Evolutionary conservation across 495 filamentous ascomycete species (phyloP).

Genomic region (Hypoxylon rickii): DNA sequence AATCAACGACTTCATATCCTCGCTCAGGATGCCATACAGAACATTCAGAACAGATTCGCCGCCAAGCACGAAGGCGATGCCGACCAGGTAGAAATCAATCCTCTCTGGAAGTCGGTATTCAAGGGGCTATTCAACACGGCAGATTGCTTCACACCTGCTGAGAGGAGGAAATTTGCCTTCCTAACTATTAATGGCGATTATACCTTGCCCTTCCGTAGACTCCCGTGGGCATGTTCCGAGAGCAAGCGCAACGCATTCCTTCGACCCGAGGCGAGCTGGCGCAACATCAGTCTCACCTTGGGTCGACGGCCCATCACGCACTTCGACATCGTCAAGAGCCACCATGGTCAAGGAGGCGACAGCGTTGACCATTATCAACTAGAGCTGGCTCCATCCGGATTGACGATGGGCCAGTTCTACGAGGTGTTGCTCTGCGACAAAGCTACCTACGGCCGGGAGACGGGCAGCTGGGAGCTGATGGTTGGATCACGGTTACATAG

Average conservation of each 20-base stretch:
- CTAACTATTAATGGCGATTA: conserved; percentile 31
- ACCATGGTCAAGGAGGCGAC: conserved; percentile 2
- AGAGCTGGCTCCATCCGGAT: conserved; percentile 23
- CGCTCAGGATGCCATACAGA: conserved; percentile 15
- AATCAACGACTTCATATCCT: conserved; percentile 14
- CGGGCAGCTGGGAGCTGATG: conserved; percentile 30
- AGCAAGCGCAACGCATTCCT: conserved; percentile 15
- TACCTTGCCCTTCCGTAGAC: conserved; percentile 29
- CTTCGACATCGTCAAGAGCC: conserved; percentile 33
- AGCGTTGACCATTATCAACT: conserved; percentile 32
- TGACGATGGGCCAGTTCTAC: conserved; percentile 35
- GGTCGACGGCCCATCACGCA: conserved; percentile 25
- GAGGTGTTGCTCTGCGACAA: conserved; percentile 33
- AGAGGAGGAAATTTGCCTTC: conserved; percentile 12
- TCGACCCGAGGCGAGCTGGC: conserved; percentile 33
- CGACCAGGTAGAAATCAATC: conserved; percentile 11
- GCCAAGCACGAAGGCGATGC: neutral
- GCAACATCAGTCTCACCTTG: conserved; percentile 31
- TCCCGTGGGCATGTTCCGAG: conserved; percentile 23
- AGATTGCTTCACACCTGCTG: conserved; percentile 24
- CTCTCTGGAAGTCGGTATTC: conserved; percentile 26
- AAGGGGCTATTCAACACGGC: conserved; percentile 29
- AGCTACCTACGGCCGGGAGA: conserved; percentile 29
- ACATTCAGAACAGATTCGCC: neutral
- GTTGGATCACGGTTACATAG: conserved; percentile 18